These are phyloP conservation scores for Paracorniculantispora psalliotae DNA, from an alignment of 2,329 filamentous ascomycete species.

Conservation along the genomic window DNA sequence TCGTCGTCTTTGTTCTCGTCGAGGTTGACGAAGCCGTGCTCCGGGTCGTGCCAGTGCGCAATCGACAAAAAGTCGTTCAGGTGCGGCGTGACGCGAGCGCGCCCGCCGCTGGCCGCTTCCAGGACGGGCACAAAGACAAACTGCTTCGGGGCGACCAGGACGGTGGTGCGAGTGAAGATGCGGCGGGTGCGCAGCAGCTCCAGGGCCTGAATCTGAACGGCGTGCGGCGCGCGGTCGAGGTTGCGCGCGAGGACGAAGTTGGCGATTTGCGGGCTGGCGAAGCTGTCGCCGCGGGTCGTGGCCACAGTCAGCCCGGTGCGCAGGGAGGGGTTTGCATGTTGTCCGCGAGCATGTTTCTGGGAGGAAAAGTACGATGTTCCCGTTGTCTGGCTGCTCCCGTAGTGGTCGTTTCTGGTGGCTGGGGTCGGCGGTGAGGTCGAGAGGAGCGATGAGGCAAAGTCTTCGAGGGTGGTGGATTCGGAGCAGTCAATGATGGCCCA, in stretches of 20 bases:
- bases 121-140: slow-evolving; percentile 80
- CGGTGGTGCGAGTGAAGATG: slow-evolving; percentile 69
- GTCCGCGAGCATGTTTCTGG: slow-evolving; percentile 12
- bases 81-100: slow-evolving; percentile 49
- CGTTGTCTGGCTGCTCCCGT: slow-evolving; percentile 20
- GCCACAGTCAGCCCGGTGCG: slow-evolving; percentile 14
- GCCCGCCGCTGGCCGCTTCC: slow-evolving; percentile 40
- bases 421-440: slow-evolving; percentile 21
- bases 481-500: slow-evolving; percentile 69
- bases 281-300: not conserved
- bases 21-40: slow-evolving; percentile 69
- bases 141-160: slow-evolving; percentile 67
- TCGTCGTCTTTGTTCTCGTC: slow-evolving; percentile 49
- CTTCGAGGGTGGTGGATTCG: slow-evolving; percentile 68
- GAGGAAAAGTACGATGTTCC: slow-evolving; percentile 27
- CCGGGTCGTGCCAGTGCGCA: slow-evolving; percentile 73
- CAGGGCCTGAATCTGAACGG: slow-evolving; percentile 75
- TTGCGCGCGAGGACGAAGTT: slow-evolving; percentile 80
- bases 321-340: not conserved
- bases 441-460: slow-evolving; percentile 70
- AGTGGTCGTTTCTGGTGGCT: slow-evolving; percentile 19
- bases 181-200: slow-evolving; percentile 76
- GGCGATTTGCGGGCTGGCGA: slow-evolving; percentile 50
- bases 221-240: slow-evolving; percentile 66
- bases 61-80: slow-evolving; percentile 82